Evolutionary conservation across 1,139 yeast genomes (phyloP), one percentile per base, ranked within the genome.

Genomic region (Hemisphaericaspora subhashii): DNA sequence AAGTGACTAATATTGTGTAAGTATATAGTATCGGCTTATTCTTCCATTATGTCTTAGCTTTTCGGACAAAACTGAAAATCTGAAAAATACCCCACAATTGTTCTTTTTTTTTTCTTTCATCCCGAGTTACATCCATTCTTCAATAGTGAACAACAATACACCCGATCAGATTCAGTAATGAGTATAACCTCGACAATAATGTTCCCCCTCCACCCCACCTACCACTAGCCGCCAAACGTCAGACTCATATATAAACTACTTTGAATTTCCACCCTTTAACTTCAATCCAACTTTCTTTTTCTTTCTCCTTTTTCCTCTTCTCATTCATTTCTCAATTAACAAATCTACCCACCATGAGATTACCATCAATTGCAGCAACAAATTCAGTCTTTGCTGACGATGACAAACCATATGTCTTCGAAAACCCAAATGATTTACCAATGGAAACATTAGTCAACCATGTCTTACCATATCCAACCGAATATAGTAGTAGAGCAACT

Each of bases 381-480:
- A 35, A 44, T 31, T 21, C 39, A 5, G 39, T 40, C 3, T 47
- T 24, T 34, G 51, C 48, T 12, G 16, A 32, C 4, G 51, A 45
- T 24, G 47, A 44, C 14, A 37, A 40, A 14, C 37, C 37, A 3
- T 53, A 53, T 35, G 26, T 55, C 1, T 53, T 55, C 26, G 50
- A 50, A 31, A 53, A 55, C 38, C 52, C 52, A 5, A 32, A 48
- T 10, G 47, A 46, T 16, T 28, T 45, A 13, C 55, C 60, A 4
- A 36, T 42, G 13, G 47, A 44, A 18, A 39, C 45, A 5, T 44
- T 57, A 30, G 39, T 59, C 23, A 46, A 52, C 15, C 45, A 51
- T 26, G 37, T 43, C 35, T 43, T 66, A 25, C 74, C 73, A 3
- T 48, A 64, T 17, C 54, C 56, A 6, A 40, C 42, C 13, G 42